A percentile compares a stretch with the other conserved stretches of the same genome.
Conservation (phyloP, 2,329 filamentous ascomycete species). For the Zymoseptoria pseudotritici region DNA sequence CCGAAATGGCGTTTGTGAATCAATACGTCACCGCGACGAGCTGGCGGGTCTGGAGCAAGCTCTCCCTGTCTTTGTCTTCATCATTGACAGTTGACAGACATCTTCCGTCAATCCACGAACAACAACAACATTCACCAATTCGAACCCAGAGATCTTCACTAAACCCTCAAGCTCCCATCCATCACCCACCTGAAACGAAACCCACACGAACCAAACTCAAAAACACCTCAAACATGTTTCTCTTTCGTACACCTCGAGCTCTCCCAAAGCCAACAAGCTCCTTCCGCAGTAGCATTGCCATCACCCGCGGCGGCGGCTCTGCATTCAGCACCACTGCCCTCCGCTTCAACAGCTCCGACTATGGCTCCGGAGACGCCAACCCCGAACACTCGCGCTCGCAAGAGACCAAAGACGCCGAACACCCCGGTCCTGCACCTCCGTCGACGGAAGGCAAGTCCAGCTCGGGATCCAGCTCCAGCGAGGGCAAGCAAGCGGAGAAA, state of each 20-base stretch:
- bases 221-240: conserved; percentile 3
- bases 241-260: conserved; percentile 7
- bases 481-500: not conserved
- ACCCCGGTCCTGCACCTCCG: conserved; percentile 10
- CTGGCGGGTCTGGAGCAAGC: not conserved
- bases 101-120: not conserved
- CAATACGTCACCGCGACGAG: not conserved
- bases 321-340: conserved; percentile 2
- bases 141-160: not conserved
- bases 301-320: not conserved
- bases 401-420: conserved; percentile 7
- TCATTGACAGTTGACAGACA: not conserved
- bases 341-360: conserved; percentile 5
- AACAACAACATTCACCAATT: not conserved
- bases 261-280: not conserved
- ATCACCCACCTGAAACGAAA: not conserved
- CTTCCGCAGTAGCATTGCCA: not conserved
- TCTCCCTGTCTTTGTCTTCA: not conserved
- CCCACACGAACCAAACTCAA: not conserved
- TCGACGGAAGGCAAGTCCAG: not conserved
- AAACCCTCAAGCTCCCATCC: not conserved
- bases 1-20: not conserved
- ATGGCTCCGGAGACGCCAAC: conserved; percentile 10
- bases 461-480: not conserved
- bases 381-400: not conserved